Evolutionary conservation across 352 stramenopile species (phyloP).

Genomic region (Globisporangium apiculatum): DNA sequence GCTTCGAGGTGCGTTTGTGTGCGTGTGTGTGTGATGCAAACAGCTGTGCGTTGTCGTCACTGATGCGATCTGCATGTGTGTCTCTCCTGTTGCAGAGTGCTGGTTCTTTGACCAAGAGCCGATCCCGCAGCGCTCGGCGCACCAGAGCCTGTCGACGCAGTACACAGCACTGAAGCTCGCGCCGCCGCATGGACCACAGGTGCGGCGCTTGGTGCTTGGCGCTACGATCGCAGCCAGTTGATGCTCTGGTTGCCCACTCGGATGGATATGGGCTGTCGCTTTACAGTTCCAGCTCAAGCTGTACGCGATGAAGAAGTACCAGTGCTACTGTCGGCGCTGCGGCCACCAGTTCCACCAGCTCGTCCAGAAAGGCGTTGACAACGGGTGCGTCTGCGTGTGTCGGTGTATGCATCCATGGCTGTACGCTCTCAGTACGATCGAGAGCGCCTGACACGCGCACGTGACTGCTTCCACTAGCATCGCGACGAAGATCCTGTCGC

Average conservation of each 20-base stretch:
- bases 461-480: conserved; percentile 32
- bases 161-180: conserved; percentile 71
- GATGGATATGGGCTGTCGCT: too few relatives aligned
- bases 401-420: too few relatives aligned
- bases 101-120: conserved; percentile 86
- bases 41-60: not conserved
- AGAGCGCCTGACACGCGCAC: not conserved
- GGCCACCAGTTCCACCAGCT: conserved; percentile 63
- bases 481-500: conserved; percentile 79
- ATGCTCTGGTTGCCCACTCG: too few relatives aligned
- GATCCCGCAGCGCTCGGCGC: conserved; percentile 25
- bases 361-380: conserved; percentile 84
- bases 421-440: not conserved
- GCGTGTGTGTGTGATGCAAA: not conserved
- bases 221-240: not conserved
- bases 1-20: conserved; percentile 36
- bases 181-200: conserved; percentile 67
- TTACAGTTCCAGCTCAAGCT: conserved; percentile 77
- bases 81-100: conserved; percentile 46
- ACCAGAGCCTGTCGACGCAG: conserved; percentile 28
- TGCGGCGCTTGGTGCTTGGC: conserved; percentile 4
- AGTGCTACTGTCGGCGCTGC: conserved; percentile 58
- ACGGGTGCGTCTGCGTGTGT: conserved; percentile 38
- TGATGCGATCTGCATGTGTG: not conserved
- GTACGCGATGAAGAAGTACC: conserved; percentile 82